A percentile compares a stretch with the other conserved stretches of the same genome.
Conservation (phyloP, 768 basidiomycete species). For the Cyclocybe cylindracea region DNA sequence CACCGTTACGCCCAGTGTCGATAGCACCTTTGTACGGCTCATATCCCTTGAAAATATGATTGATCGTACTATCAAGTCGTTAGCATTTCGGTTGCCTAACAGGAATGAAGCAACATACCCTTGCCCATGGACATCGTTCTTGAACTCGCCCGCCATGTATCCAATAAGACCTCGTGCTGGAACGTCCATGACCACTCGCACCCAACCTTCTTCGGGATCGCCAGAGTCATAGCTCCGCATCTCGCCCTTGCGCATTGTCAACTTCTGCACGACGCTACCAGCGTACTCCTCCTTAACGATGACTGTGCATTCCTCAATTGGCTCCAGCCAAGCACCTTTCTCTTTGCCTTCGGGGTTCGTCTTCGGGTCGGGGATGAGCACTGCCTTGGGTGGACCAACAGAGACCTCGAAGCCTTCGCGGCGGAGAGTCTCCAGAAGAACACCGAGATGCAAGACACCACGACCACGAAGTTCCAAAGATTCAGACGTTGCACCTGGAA, state of each 20-base stretch:
- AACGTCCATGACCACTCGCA: constrained; percentile 48
- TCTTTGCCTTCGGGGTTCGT: constrained; percentile 18
- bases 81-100: background rate
- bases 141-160: constrained; percentile 54
- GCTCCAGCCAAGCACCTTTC: constrained; percentile 41
- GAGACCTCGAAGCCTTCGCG: constrained; percentile 50
- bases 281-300: constrained; percentile 49
- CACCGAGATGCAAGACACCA: constrained; percentile 52
- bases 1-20: constrained; percentile 49
- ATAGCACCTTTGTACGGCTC: constrained; percentile 43
- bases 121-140: constrained; percentile 52
- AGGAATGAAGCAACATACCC: constrained; percentile 29
- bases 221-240: constrained; percentile 48
- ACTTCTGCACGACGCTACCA: constrained; percentile 47
- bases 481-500: constrained; percentile 51
- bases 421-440: constrained; percentile 49
- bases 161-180: constrained; percentile 51
- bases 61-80: constrained; percentile 39
- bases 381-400: constrained; percentile 51
- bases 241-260: constrained; percentile 51
- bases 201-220: constrained; percentile 46
- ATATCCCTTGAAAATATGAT: constrained; percentile 54
- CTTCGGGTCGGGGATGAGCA: constrained; percentile 45
- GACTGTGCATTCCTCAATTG: constrained; percentile 47
- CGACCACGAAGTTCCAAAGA: constrained; percentile 50